These are phyloP conservation scores for Hymenoscyphus fraxineus DNA, from an alignment of 2,329 filamentous ascomycete species.

Conservation along the genomic window DNA sequence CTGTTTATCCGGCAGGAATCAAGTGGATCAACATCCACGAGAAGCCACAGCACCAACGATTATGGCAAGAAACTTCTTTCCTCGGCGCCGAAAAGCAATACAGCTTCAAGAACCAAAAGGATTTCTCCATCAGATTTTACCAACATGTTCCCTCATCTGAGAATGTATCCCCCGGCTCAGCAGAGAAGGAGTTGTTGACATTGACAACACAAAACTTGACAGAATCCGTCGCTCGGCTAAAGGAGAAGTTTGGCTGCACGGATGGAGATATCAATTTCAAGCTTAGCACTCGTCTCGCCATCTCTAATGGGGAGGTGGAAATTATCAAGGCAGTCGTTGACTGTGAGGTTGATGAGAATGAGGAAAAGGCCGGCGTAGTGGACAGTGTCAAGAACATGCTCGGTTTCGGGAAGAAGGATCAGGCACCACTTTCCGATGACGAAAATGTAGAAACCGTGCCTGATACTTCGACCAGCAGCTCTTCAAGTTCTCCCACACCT, in stretches of 20 bases:
- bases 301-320: constrained; percentile 74
- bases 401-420: constrained; percentile 87
- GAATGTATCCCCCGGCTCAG: constrained; percentile 39
- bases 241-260: constrained; percentile 69
- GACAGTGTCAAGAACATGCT: constrained; percentile 96
- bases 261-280: constrained; percentile 76
- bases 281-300: constrained; percentile 68
- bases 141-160: constrained; percentile 59
- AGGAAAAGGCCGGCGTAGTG: constrained; percentile 76
- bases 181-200: constrained; percentile 59
- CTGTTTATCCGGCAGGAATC: constrained; percentile 69
- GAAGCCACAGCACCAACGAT: constrained; percentile 71
- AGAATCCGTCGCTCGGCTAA: constrained; percentile 71
- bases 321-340: constrained; percentile 73
- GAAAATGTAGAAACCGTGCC: constrained; percentile 38
- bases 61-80: constrained; percentile 76
- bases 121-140: constrained; percentile 77
- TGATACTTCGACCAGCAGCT: constrained; percentile 40
- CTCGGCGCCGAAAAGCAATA: constrained; percentile 79
- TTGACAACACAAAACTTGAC: constrained; percentile 84
- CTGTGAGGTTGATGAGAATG: constrained; percentile 71
- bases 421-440: constrained; percentile 63
- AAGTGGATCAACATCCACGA: constrained; percentile 68
- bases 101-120: constrained; percentile 74
- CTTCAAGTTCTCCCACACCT: constrained; percentile 44